Conservation (phyloP, 2,329 filamentous ascomycete species). For the Alternaria infectoria region DNA sequence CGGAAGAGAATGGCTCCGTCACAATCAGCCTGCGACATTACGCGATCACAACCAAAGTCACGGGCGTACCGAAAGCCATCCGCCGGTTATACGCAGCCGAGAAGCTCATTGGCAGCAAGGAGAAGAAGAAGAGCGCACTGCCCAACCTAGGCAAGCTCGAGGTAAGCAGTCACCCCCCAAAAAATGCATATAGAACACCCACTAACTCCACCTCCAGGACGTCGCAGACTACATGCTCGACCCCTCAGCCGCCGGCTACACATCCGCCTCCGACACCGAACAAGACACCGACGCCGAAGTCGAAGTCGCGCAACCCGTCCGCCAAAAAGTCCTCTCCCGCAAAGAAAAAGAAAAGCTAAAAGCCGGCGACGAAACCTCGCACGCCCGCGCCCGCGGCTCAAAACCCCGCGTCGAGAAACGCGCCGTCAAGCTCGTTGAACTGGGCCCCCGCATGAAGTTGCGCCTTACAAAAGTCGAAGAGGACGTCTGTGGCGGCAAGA, state of each 20-base stretch:
- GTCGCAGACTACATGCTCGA: constrained; percentile 95
- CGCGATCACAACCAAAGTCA: constrained; percentile 87
- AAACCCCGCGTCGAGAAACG: constrained; percentile 73
- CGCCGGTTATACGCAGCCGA: constrained; percentile 85
- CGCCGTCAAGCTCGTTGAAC: constrained; percentile 88
- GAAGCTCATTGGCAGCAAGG: constrained; percentile 67
- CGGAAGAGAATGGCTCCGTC: constrained; percentile 62
- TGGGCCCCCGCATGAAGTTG: constrained; percentile 88
- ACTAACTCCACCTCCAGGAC: constrained; percentile 56
- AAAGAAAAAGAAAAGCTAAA: constrained; percentile 54
- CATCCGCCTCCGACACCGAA: constrained; percentile 91
- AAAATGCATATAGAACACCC: not conserved
- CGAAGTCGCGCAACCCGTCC: constrained; percentile 71
- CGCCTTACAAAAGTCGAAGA: constrained; percentile 96
- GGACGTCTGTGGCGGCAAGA: constrained; percentile 83
- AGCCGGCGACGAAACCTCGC: constrained; percentile 49
- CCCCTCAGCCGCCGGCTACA: constrained; percentile 77
- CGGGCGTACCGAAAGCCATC: constrained; percentile 83
- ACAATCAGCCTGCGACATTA: constrained; percentile 91
- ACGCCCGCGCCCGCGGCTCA: constrained; percentile 43
- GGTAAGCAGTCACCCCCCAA: not conserved
- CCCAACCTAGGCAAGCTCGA: constrained; percentile 90
- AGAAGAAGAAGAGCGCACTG: constrained; percentile 67
- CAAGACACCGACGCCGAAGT: constrained; percentile 94
- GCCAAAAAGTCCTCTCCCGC: constrained; percentile 67